phyloP scores from a whole-genome alignment of 495 filamentous ascomycete species.

The Annulohypoxylon stygium region DNA sequence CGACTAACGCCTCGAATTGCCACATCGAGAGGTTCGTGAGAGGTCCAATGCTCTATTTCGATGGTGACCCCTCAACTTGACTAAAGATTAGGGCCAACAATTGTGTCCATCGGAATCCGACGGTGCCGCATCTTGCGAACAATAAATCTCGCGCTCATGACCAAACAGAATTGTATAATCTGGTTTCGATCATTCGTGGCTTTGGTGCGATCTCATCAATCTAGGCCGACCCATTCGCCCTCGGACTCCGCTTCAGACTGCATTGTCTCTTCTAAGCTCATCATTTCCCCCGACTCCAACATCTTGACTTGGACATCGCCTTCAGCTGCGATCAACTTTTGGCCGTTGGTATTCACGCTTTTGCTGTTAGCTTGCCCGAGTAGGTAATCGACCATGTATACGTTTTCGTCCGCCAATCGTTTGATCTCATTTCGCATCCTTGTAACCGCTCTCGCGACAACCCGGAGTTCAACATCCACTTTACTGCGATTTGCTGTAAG shows the following conservation, averaged over 20 bases:
- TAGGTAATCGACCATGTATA: conserved; percentile 87
- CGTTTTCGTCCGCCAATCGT: conserved; percentile 85
- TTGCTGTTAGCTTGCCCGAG: conserved; percentile 57
- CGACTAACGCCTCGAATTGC: conserved; percentile 1
- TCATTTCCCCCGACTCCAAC: conserved; percentile 43
- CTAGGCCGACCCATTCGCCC: conserved; percentile 68
- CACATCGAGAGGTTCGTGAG: neutral
- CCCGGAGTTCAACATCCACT: conserved; percentile 83
- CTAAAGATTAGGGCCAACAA: neutral
- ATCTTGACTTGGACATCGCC: conserved; percentile 41
- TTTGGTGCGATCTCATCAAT: conserved; percentile 48
- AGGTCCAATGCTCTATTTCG: neutral
- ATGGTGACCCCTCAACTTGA: neutral
- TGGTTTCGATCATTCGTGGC: neutral
- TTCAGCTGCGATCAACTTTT: conserved; percentile 30
- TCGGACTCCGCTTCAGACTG: conserved; percentile 54
- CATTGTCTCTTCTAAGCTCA: conserved; percentile 52
- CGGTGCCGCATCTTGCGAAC: neutral
- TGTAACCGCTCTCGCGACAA: conserved; percentile 79
- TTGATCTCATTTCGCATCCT: conserved; percentile 81
- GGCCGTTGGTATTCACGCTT: conserved; percentile 21
- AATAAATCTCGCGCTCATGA: too few species aligned
- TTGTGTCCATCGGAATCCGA: neutral
- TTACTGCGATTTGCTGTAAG: conserved; percentile 81
- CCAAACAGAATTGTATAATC: neutral